Percentiles rank a stretch among this genome's conserved stretches.
These are phyloP conservation scores for Penicillium sp. DNA, from an alignment of 2,329 filamentous ascomycete species.

Conservation along the genomic window DNA sequence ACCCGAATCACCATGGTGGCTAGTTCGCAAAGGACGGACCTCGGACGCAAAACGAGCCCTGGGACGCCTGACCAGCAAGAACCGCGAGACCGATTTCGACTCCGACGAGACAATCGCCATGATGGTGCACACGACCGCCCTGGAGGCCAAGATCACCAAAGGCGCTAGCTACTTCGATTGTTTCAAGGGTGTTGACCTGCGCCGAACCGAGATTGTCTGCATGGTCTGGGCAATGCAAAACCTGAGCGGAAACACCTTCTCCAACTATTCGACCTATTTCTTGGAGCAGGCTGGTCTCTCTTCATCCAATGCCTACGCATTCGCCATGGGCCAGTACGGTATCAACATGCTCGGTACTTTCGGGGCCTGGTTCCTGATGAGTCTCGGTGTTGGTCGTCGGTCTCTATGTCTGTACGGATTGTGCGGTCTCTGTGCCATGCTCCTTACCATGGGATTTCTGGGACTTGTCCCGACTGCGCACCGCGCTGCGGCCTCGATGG, in stretches of 20 bases:
- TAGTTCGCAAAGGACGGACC: slow-evolving; percentile 45
- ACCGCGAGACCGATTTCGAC: slow-evolving; percentile 64
- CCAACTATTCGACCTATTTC: slow-evolving; percentile 62
- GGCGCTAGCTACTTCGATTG: slow-evolving; percentile 76
- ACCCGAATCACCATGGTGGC: slow-evolving; percentile 51
- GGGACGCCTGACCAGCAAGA: slow-evolving; percentile 44
- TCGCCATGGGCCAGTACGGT: slow-evolving; percentile 57
- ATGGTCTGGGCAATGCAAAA: slow-evolving; percentile 64
- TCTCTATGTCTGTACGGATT: slow-evolving; percentile 72
- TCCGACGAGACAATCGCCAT: slow-evolving; percentile 81
- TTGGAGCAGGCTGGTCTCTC: slow-evolving; percentile 52
- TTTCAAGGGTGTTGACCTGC: slow-evolving; percentile 72
- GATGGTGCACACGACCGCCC: slow-evolving; percentile 84
- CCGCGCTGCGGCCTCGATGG: slow-evolving; percentile 60
- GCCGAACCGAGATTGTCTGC: slow-evolving; percentile 69
- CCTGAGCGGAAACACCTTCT: slow-evolving; percentile 59
- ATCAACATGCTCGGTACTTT: slow-evolving; percentile 76
- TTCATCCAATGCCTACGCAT: slow-evolving; percentile 50
- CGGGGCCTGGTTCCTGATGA: slow-evolving; percentile 77
- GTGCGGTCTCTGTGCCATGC: slow-evolving; percentile 67
- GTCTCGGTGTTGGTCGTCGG: slow-evolving; percentile 67
- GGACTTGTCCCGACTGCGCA: slow-evolving; percentile 64
- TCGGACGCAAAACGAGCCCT: slow-evolving; percentile 46
- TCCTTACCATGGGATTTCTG: slow-evolving; percentile 78
- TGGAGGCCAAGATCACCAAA: slow-evolving; percentile 69